These are phyloP conservation scores for Tetrapisispora arboricola DNA, from an alignment of 805 yeast genomes.

Conservation along the genomic window DNA sequence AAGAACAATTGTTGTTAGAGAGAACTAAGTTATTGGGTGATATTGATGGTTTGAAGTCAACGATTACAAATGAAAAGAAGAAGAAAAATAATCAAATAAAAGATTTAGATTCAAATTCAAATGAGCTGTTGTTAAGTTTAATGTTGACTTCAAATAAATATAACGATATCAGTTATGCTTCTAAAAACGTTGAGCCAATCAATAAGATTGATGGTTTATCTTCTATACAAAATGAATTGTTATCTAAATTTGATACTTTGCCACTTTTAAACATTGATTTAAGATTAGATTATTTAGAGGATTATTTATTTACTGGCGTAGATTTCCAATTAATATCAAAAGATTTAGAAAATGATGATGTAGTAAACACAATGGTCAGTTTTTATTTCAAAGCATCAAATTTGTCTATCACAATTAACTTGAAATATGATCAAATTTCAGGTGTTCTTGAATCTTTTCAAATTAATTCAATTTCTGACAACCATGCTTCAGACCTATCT, in stretches of 20 bases:
- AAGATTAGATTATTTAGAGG: conserved; percentile 12
- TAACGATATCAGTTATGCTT: background rate
- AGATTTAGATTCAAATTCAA: conserved; percentile 7
- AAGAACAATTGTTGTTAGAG: conserved; percentile 11
- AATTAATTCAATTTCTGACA: conserved; percentile 1
- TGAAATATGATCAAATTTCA: conserved; percentile 1
- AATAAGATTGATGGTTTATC: conserved; percentile 13
- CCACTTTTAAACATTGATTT: conserved; percentile 20
- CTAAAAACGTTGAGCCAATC: background rate
- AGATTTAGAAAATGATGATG: background rate
- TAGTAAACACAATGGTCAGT: background rate
- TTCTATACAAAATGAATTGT: conserved; percentile 13
- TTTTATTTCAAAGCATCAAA: conserved; percentile 1
- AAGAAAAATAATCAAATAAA: background rate
- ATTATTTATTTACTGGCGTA: conserved; percentile 11
- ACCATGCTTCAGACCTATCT: conserved; percentile 6
- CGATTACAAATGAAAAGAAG: background rate
- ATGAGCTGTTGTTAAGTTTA: conserved; percentile 7
- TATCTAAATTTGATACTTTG: conserved; percentile 19
- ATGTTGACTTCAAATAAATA: conserved; percentile 6
- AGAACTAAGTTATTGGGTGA: conserved; percentile 14
- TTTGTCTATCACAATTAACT: background rate
- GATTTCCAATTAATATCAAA: conserved; percentile 4
- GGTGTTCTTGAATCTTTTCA: background rate
- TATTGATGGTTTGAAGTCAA: conserved; percentile 7